Base-by-base conservation (phyloP, 352 stramenopile species). In the Pythium diclinum region DNA sequence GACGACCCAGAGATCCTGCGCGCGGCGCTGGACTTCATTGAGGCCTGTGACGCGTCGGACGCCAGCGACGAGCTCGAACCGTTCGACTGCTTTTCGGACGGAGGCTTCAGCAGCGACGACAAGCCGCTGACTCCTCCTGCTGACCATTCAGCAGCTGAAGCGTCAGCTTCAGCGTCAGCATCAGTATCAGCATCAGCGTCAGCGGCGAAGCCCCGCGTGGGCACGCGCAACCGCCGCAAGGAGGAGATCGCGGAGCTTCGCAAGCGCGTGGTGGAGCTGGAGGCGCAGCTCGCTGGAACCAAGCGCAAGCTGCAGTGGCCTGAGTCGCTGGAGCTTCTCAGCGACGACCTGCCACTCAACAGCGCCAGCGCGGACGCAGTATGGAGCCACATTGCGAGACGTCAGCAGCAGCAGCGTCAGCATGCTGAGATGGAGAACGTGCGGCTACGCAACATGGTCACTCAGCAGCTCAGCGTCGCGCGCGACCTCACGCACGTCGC, bases 351-450 rank as follows among this genome's bases (percentile, higher is more conserved):
- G 17, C 8, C 10, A 8, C 47, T 11, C 16, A 49, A n/a, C n/a
- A 30, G 32, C 17, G 34, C 19, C n/a, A 33, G 5, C 40, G 10
- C 40, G 2, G 32, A 33, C 21, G 58, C 14, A 1, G 42, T 62
- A 19, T 86, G 77, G 77, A 65, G 79, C 48, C 62, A 68, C 2
- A 78, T 78, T 9, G 76, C 76, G 2, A 76, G 71, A 52, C 62
- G 68, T 9, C 76, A 85, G 56, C 63, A 72, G 48, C 67, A 77
- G 32, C 71, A 79, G 48, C 72, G 73, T 25, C 52, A 69, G 9
- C 74, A 74, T 33, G 66, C 77, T 7, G 74, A 81, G 17, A 51
- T 84, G 40, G 73, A 87, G 67, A 87, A 87, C 59, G 42, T 64
- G 1, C 83, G 83, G 64, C 69, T 87, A 33, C 64, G 69, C 5